Conservation (phyloP, 345 rosid genomes). For the Ailanthus altissimus region DNA sequence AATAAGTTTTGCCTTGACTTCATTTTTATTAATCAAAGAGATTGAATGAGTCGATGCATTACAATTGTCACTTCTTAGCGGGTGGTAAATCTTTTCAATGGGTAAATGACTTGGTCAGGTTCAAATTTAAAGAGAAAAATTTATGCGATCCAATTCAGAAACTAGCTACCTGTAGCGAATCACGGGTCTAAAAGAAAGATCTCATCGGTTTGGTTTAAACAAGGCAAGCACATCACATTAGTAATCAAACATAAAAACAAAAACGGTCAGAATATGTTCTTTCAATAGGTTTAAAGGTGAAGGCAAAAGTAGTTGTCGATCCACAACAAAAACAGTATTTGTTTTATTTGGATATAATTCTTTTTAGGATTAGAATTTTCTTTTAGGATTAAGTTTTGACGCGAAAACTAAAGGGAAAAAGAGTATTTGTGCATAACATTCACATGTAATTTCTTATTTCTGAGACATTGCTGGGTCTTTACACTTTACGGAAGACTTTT, state of each 20-base stretch:
- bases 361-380: no score
- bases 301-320: neutral
- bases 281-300: neutral
- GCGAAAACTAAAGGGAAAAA: no score
- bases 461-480: neutral
- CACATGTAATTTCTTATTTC: neutral
- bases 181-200: neutral
- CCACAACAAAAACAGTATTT: no score
- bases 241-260: neutral
- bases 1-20: neutral
- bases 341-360: no score
- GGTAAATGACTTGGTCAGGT: no score
- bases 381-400: no score
- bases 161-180: neutral
- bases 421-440: neutral
- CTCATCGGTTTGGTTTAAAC: neutral
- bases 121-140: no score
- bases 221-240: neutral
- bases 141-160: no score
- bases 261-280: neutral
- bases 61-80: neutral
- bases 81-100: neutral
- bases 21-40: neutral
- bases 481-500: neutral
- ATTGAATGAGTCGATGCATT: constrained; percentile 4